phyloP scores from a whole-genome alignment of 805 yeast species.

The Ogataea parapolymorpha region DNA sequence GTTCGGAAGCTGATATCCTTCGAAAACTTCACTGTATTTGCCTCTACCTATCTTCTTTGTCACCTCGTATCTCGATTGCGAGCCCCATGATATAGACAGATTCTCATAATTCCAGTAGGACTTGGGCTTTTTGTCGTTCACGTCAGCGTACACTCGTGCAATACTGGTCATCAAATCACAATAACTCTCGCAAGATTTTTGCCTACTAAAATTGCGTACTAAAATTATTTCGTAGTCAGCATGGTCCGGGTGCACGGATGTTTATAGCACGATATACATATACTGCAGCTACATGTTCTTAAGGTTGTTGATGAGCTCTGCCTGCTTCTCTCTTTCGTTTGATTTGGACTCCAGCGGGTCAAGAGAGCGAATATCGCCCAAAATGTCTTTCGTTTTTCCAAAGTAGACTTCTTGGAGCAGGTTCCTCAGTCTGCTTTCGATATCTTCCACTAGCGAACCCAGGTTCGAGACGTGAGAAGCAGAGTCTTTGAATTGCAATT shows the following conservation, averaged over 20 bases:
- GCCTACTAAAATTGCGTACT: not conserved
- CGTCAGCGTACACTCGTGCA: constrained; percentile 69
- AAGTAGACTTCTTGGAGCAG: constrained; percentile 90
- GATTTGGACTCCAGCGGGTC: constrained; percentile 34
- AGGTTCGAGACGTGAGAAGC: constrained; percentile 78
- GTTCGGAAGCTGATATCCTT: constrained; percentile 68
- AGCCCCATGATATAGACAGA: constrained; percentile 58
- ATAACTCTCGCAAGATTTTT: not conserved
- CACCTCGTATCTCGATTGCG: constrained; percentile 56
- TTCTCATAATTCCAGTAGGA: constrained; percentile 88
- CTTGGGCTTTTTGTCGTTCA: constrained; percentile 60
- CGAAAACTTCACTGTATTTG: constrained; percentile 92
- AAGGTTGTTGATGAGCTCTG: constrained; percentile 39
- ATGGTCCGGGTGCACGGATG: constrained; percentile 2
- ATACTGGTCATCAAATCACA: constrained; percentile 16
- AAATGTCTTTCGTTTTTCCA: constrained; percentile 87
- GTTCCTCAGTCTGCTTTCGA: constrained; percentile 83
- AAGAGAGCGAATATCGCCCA: constrained; percentile 61
- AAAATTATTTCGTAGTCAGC: not conserved
- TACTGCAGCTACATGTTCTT: constrained; percentile 24
- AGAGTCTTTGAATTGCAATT: constrained; percentile 44
- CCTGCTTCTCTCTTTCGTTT: constrained; percentile 39
- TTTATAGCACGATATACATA: not conserved
- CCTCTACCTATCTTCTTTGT: constrained; percentile 86
- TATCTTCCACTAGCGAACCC: constrained; percentile 82